phyloP scores from a whole-genome alignment of 495 filamentous ascomycete species.

The Penicillium flavigenum region DNA sequence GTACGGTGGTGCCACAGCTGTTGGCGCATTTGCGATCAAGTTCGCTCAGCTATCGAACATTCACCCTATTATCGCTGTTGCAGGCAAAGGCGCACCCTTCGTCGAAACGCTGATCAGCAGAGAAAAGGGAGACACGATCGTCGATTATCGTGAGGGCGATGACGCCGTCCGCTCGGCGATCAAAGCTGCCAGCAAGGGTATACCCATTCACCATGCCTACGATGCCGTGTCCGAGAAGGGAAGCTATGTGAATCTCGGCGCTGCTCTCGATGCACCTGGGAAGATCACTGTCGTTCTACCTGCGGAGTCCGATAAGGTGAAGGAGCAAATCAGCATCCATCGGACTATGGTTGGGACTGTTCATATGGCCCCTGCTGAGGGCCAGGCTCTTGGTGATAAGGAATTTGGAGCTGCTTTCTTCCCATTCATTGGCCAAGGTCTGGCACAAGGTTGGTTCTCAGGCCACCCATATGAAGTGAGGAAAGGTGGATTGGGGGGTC shows the following conservation, averaged over 20 bases:
- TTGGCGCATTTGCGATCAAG: slow-evolving; percentile 68
- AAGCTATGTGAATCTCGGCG: slow-evolving; percentile 33
- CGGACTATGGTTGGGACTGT: slow-evolving; percentile 20
- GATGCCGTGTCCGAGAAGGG: slow-evolving; percentile 61
- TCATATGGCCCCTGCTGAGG: slow-evolving; percentile 12
- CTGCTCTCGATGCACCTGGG: slow-evolving; percentile 29
- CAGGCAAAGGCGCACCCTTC: slow-evolving; percentile 56
- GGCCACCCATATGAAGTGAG: slow-evolving; percentile 62
- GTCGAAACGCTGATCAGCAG: slow-evolving; percentile 61
- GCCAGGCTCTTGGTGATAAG: slow-evolving; percentile 31
- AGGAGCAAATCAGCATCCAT: slow-evolving; percentile 20
- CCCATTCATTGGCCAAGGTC: slow-evolving; percentile 49
- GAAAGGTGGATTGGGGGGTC: slow-evolving; percentile 56
- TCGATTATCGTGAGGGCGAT: slow-evolving; percentile 65
- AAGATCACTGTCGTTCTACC: slow-evolving; percentile 57
- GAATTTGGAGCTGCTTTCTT: slow-evolving; percentile 61
- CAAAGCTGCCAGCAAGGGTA: slow-evolving; percentile 19
- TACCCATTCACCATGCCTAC: slow-evolving; percentile 47
- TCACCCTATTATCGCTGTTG: slow-evolving; percentile 70
- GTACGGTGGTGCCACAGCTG: slow-evolving; percentile 67
- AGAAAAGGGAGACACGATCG: slow-evolving; percentile 63
- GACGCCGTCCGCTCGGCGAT: slow-evolving; percentile 25
- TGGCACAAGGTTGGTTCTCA: slow-evolving; percentile 61
- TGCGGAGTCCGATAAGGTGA: slow-evolving; percentile 28
- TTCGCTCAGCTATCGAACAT: slow-evolving; percentile 66